Conservation (phyloP, 768 basidiomycete genomes). For the Tylopilus intermedius region DNA sequence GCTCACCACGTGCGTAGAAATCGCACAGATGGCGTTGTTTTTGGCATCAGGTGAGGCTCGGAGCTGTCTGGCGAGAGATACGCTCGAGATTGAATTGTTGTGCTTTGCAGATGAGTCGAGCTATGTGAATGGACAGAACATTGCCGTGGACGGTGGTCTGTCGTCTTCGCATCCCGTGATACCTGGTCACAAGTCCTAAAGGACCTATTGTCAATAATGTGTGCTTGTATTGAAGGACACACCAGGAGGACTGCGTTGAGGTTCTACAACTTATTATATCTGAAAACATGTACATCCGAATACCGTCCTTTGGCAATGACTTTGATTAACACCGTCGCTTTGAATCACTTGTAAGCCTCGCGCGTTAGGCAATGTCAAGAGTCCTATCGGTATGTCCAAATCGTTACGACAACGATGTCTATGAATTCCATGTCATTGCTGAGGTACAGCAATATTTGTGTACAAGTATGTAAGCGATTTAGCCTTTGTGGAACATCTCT, state of each 20-base stretch:
- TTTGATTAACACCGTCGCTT: too few relatives aligned
- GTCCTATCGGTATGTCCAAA: too few relatives aligned
- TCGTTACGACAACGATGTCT: too few relatives aligned
- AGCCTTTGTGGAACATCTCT: neutral
- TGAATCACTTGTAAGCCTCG: neutral
- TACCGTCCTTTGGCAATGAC: too few relatives aligned
- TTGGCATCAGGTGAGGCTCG: constrained; percentile 70
- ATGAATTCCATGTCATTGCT: too few relatives aligned
- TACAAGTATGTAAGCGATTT: neutral
- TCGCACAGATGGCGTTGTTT: constrained; percentile 81
- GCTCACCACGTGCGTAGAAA: constrained; percentile 47
- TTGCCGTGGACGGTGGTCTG: constrained; percentile 84
- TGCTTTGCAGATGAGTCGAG: constrained; percentile 68
- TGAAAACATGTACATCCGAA: too few relatives aligned
- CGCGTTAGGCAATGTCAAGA: neutral
- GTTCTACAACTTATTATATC: neutral
- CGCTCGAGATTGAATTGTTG: constrained; percentile 7
- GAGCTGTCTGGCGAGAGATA: neutral
- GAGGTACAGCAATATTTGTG: too few relatives aligned
- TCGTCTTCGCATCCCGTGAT: constrained; percentile 74
- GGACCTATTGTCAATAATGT: neutral
- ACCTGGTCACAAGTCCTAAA: constrained; percentile 66
- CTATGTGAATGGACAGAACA: constrained; percentile 87
- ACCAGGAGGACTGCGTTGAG: too few relatives aligned
- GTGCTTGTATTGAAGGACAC: too few relatives aligned